Percentiles rank a stretch among this genome's conserved stretches.
Conservation (phyloP, 495 filamentous ascomycete genomes). For the Penicillium maclennaniae region DNA sequence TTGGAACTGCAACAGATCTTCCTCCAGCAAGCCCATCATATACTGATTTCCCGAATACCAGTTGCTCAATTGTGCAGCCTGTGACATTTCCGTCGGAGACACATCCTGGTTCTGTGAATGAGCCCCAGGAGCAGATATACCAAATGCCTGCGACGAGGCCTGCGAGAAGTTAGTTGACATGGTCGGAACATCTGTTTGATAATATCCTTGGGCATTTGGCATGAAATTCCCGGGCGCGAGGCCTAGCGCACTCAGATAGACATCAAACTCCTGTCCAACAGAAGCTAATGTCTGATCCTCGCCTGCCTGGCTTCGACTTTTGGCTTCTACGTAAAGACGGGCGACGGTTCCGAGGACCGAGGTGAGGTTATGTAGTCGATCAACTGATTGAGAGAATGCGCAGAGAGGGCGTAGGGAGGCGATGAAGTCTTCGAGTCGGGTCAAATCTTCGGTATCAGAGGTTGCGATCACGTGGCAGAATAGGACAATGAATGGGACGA, state of each 20-base stretch:
- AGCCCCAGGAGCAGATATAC: conserved; percentile 3
- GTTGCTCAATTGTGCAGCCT: conserved; percentile 53
- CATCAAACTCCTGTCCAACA: conserved; percentile 59
- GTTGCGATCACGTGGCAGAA: conserved; percentile 64
- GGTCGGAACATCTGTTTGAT: conserved; percentile 9
- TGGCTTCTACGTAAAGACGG: conserved; percentile 58
- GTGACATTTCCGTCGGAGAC: conserved; percentile 19
- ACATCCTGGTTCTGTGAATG: conserved; percentile 14
- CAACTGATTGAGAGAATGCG: conserved; percentile 51
- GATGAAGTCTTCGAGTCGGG: conserved; percentile 53
- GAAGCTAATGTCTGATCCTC: conserved; percentile 43
- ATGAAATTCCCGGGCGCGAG: conserved; percentile 45
- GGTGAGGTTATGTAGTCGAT: conserved; percentile 57
- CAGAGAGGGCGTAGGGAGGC: conserved; percentile 50
- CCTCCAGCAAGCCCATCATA: conserved; percentile 61
- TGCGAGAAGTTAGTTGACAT: conserved; percentile 6
- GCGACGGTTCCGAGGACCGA: conserved; percentile 60
- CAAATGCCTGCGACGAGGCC: conserved; percentile 14
- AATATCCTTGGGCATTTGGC: conserved; percentile 3
- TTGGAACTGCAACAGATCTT: conserved; percentile 53
- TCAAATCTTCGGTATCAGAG: conserved; percentile 43
- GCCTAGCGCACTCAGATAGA: conserved; percentile 60
- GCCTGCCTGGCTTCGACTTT: conserved; percentile 40
- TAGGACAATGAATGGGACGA: conserved; percentile 65
- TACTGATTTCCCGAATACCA: conserved; percentile 67